These are phyloP conservation scores for Kregervanrija pseudodelftensis DNA, from an alignment of 805 yeast species.

Conservation along the genomic window DNA sequence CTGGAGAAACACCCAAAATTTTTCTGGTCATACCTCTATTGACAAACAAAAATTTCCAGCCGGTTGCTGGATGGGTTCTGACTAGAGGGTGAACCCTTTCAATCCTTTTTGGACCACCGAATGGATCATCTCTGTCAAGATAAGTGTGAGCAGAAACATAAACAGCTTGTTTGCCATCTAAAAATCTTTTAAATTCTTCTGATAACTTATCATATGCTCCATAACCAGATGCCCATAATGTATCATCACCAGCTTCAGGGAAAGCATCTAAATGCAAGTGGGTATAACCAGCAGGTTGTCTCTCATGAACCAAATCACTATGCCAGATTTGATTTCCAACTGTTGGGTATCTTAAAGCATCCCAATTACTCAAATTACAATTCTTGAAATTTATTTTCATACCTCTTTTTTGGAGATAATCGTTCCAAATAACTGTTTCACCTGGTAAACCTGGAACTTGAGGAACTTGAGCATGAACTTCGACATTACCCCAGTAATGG, in stretches of 20 bases:
- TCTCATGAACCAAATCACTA: conserved; percentile 44
- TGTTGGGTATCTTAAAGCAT: conserved; percentile 4
- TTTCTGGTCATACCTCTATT: conserved; percentile 44
- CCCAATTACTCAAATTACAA: conserved; percentile 14
- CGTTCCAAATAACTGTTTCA: conserved; percentile 36
- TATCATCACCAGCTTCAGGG: conserved; percentile 49
- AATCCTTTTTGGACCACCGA: conserved; percentile 37
- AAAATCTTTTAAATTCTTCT: conserved; percentile 40
- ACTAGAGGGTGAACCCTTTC: conserved; percentile 55
- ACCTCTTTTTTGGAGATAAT: conserved; percentile 24
- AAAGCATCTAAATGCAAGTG: conserved; percentile 46
- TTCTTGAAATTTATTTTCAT: conserved; percentile 14
- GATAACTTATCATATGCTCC: conserved; percentile 51
- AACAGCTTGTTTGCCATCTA: conserved; percentile 45
- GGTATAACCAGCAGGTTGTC: conserved; percentile 50
- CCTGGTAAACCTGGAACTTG: conserved; percentile 32
- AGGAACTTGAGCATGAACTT: conserved; percentile 31
- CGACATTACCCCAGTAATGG: conserved; percentile 38
- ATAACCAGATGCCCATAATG: conserved; percentile 49
- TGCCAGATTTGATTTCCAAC: conserved; percentile 35
- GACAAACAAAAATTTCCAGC: conserved; percentile 50
- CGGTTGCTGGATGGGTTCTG: conserved; percentile 61
- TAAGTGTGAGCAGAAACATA: conserved; percentile 34
- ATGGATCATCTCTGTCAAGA: conserved; percentile 35
- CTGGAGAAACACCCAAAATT: conserved; percentile 45